Evolutionary conservation across 768 basidiomycete species (phyloP).

Genomic region (Leccinum arenicola): DNA sequence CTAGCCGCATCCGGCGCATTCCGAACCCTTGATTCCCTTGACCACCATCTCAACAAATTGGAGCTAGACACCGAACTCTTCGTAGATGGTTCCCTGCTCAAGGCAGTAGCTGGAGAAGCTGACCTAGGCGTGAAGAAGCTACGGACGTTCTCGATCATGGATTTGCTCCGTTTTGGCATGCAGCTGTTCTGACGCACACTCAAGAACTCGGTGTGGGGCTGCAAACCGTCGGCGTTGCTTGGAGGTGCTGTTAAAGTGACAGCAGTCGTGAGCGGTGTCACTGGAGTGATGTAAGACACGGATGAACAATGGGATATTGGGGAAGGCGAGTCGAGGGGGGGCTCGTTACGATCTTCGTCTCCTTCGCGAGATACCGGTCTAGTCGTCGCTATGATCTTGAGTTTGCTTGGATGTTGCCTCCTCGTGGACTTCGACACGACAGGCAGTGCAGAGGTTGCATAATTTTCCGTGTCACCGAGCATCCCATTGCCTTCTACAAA

Average conservation of each 20-base stretch:
- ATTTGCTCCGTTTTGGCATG: conserved; percentile 44
- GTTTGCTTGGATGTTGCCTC: conserved; percentile 26
- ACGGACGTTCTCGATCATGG: conserved; percentile 61
- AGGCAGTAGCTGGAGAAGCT: conserved; percentile 35
- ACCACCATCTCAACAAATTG: conserved; percentile 47
- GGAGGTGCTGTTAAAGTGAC: conserved; percentile 13
- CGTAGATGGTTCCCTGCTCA: conserved; percentile 28
- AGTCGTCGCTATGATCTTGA: conserved; percentile 27
- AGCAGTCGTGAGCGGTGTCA: conserved; percentile 20
- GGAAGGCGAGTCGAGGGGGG: conserved; percentile 32
- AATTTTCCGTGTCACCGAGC: conserved; percentile 18
- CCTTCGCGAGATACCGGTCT: conserved; percentile 21
- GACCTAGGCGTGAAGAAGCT: conserved; percentile 55
- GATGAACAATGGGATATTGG: conserved; percentile 41
- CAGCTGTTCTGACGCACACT: conserved; percentile 20
- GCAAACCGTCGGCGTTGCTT: conserved; percentile 12
- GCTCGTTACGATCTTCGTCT: conserved; percentile 25
- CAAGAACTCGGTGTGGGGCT: conserved; percentile 30
- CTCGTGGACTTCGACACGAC: conserved; percentile 16
- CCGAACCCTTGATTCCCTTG: conserved; percentile 46
- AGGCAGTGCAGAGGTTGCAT: not conserved
- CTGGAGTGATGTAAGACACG: conserved; percentile 25
- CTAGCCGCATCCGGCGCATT: conserved; percentile 48
- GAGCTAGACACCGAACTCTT: conserved; percentile 29
- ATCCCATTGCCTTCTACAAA: conserved; percentile 32